Evolutionary conservation across 2,329 filamentous ascomycete genomes (phyloP), one percentile per base, ranked within the genome.

Genomic region (Epichloe sibirici): DNA sequence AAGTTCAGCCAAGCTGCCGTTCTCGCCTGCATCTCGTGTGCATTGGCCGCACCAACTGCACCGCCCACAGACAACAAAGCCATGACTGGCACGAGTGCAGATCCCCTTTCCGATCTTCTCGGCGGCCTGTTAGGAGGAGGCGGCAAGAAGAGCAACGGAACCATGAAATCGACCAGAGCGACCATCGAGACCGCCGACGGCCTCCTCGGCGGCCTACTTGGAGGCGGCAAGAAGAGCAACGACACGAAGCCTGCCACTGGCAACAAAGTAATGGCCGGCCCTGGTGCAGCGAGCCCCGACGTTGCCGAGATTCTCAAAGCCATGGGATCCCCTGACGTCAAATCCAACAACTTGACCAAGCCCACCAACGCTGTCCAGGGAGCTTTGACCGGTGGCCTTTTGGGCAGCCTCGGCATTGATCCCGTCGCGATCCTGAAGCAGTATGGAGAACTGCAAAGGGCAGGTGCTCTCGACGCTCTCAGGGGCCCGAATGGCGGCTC

Each of bases 1-100:
- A 43, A 50, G 48, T 17, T 44, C 48, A n/a, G 8, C 15, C 23
- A 34, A 23, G 48, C 39, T 35, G 23, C 39, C 48, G 7, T 50
- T 12, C 48, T 50, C n/a, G 48, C 48, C 40, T 50, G 38, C 39
- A 44, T 50, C 48, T 43, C 48, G 9, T 15, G 39, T 13, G 40
- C 40, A 13, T 17, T 44, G 38, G 48, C 48, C 40, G 48, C 48
- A 35, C 48, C 47, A 8, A 40, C 47, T 42, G 47, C 47, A 17
- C 46, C 46, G 34, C n/a, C 46, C 21, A 31, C 35, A 25, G 6
- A 25, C 17, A 38, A 40, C 5, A 39, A 48, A 35, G 37, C 46
- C 8, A 23, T 39, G 23, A 9, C 46, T 23, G 46, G 46, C 34
- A 17, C 34, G 28, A 15, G 31, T 40, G 37, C 34, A 48, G 46